A percentile compares a stretch with the other conserved stretches of the same genome.
Conservation (phyloP, 164 flowering plant genomes). For the Vitis rotundifolia region DNA sequence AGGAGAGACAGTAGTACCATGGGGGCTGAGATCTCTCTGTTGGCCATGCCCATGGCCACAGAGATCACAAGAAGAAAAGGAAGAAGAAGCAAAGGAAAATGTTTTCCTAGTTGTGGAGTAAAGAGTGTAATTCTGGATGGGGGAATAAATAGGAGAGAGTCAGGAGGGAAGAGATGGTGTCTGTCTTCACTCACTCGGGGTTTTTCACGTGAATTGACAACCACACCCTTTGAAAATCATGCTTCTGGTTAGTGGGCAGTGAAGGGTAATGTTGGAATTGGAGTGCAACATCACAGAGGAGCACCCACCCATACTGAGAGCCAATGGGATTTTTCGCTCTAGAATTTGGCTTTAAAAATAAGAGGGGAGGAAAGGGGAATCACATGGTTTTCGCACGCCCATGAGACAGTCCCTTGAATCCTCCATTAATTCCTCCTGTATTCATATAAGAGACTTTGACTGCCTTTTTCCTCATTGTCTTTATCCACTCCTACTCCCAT, state of each 20-base stretch:
- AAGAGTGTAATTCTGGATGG: slow-evolving; percentile 6
- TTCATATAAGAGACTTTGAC: slow-evolving; percentile 29
- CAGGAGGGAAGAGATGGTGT: slow-evolving; percentile 16
- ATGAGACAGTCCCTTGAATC: slow-evolving; percentile 42
- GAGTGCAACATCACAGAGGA: no score
- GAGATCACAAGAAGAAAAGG: slow-evolving; percentile 5
- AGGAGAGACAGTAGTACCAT: slow-evolving; percentile 6
- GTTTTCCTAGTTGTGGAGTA: slow-evolving; percentile 19
- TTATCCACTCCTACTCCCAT: background rate
- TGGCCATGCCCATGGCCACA: slow-evolving; percentile 19
- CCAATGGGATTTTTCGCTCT: no score
- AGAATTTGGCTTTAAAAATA: no score
- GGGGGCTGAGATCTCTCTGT: slow-evolving; percentile 16
- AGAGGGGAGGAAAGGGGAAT: slow-evolving; percentile 7
- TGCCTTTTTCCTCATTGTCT: slow-evolving; percentile 8
- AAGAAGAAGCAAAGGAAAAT: slow-evolving; percentile 1
- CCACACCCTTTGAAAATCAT: background rate
- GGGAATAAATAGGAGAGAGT: slow-evolving; percentile 43
- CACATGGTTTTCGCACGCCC: slow-evolving; percentile 35
- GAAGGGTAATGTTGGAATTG: no score
- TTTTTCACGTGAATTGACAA: background rate
- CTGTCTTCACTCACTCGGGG: slow-evolving; percentile 1
- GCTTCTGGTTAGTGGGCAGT: background rate
- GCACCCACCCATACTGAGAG: no score
- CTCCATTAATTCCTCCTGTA: slow-evolving; percentile 48